phyloP scores from a whole-genome alignment of 2,329 filamentous ascomycete species.

The Colletotrichum neosansevieriae region DNA sequence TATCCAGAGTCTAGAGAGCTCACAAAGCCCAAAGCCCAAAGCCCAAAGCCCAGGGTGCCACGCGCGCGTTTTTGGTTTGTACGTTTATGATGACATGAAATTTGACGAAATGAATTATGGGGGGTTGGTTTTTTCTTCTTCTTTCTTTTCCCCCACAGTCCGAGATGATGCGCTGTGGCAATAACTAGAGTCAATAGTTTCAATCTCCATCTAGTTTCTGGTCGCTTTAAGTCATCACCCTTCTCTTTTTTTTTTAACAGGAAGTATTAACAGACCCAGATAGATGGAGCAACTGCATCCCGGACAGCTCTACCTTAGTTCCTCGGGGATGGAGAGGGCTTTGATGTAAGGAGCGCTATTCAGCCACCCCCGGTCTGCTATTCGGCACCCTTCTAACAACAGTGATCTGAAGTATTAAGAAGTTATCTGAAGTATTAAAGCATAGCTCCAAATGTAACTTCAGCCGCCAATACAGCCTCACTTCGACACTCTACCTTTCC shows the following conservation, averaged over 20 bases:
- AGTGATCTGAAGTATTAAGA: no score
- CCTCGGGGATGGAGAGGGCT: no score
- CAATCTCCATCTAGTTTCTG: neutral
- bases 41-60: constrained; percentile 28
- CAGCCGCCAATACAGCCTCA: no score
- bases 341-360: no score
- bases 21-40: no score
- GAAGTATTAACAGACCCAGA: neutral
- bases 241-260: neutral
- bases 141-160: neutral
- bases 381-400: no score
- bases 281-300: neutral
- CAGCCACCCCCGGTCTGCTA: no score
- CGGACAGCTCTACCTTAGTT: no score
- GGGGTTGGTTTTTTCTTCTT: neutral
- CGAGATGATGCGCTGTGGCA: constrained; percentile 28
- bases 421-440: no score
- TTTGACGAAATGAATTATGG: constrained; percentile 32
- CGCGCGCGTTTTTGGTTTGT: constrained; percentile 16
- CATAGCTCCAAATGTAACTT: no score
- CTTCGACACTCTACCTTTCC: no score
- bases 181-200: constrained; percentile 3
- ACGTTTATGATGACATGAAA: neutral
- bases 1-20: no score
- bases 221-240: neutral